A percentile compares a stretch with the other conserved stretches of the same genome.
Evolutionary conservation across 73 alveolate genomes (phyloP).

Genomic region (Loxodes magnus): DNA sequence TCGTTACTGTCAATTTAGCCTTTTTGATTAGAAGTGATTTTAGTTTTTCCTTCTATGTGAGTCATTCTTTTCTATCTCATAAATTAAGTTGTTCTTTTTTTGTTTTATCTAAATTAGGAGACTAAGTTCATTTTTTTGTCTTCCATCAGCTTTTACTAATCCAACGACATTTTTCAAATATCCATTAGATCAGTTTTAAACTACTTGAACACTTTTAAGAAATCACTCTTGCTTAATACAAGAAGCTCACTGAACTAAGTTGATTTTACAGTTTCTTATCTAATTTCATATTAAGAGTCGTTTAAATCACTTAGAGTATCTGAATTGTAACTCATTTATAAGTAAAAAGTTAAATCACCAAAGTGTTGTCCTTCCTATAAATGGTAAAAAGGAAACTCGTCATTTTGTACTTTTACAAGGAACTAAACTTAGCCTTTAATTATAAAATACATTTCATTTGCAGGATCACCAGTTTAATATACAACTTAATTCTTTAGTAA

Average conservation of each 20-base stretch:
- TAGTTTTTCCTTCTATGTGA: too few species aligned
- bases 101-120: too few species aligned
- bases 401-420: constrained; percentile 1
- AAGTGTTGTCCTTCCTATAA: constrained; percentile 45
- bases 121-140: too few species aligned
- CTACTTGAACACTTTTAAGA: background rate
- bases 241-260: constrained; percentile 2
- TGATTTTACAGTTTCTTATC: background rate
- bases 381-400: constrained; percentile 19
- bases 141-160: too few species aligned
- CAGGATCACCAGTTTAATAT: constrained; percentile 50
- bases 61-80: too few species aligned
- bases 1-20: too few species aligned
- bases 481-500: constrained; percentile 24
- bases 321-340: background rate
- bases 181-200: constrained; percentile 5
- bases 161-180: too few species aligned
- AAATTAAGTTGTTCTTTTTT: too few species aligned
- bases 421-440: constrained; percentile 27
- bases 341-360: constrained; percentile 30
- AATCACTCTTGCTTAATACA: background rate
- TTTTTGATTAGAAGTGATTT: too few species aligned
- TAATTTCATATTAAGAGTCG: background rate
- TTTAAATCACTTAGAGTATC: background rate
- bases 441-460: constrained; percentile 46